These are phyloP conservation scores for Neofusicoccum kwambonambiense DNA, from an alignment of 2,329 filamentous ascomycete species.

Conservation along the genomic window DNA sequence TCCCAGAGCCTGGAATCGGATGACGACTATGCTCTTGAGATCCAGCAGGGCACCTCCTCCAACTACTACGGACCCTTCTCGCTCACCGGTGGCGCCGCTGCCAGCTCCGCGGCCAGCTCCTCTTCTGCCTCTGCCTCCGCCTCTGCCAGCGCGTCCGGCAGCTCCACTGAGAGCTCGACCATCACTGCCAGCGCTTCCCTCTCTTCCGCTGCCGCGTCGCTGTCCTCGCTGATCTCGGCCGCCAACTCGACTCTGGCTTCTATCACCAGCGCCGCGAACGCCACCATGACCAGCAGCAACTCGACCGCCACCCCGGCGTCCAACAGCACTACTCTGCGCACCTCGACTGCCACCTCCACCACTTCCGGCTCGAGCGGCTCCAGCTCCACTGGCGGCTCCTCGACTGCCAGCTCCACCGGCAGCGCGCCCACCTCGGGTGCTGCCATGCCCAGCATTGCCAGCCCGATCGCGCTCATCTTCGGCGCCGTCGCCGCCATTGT, in stretches of 20 bases:
- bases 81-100: conserved; percentile 51
- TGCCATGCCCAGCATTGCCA: conserved; percentile 30
- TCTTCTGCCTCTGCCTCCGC: conserved; percentile 26
- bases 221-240: conserved; percentile 31
- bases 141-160: conserved; percentile 18
- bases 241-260: conserved; percentile 21
- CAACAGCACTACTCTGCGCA: conserved; percentile 26
- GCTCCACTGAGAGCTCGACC: conserved; percentile 26
- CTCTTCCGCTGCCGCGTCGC: conserved; percentile 27
- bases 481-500: conserved; percentile 42
- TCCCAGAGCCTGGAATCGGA: conserved; percentile 42
- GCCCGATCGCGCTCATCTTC: conserved; percentile 41
- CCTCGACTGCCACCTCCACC: conserved; percentile 25
- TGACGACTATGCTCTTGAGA: conserved; percentile 59
- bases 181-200: conserved; percentile 31
- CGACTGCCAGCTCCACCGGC: conserved; percentile 23
- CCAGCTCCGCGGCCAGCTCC: conserved; percentile 46
- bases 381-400: conserved; percentile 20
- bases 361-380: conserved; percentile 25
- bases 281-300: conserved; percentile 20
- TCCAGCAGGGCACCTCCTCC: conserved; percentile 50
- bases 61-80: conserved; percentile 59
- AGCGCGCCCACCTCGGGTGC: conserved; percentile 25
- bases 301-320: conserved; percentile 18
- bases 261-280: conserved; percentile 17